phyloP scores from a whole-genome alignment of 139 green algal species.

The Limnomonas spitsbergensis region DNA sequence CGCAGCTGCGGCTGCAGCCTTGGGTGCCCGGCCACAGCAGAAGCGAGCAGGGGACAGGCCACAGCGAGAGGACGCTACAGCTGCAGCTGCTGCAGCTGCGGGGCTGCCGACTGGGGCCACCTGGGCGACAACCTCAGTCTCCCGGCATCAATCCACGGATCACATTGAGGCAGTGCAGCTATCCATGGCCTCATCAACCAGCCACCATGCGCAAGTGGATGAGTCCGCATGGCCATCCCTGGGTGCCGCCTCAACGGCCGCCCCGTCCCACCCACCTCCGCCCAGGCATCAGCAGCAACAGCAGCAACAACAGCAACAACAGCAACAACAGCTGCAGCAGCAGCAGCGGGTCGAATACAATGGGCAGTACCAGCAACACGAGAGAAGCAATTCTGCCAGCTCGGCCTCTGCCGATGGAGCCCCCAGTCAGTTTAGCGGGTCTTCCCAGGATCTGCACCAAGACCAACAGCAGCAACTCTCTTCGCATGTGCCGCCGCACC shows the following conservation, averaged over 20 bases:
- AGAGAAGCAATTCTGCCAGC: background rate
- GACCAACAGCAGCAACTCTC: background rate
- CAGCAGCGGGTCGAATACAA: background rate
- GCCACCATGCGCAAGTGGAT: too few relatives aligned
- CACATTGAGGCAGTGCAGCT: too few relatives aligned
- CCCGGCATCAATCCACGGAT: background rate
- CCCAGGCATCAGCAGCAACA: conserved; percentile 2
- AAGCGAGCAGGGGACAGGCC: background rate
- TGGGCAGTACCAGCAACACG: conserved; percentile 6
- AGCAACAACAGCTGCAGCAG: conserved; percentile 24
- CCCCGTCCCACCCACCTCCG: background rate
- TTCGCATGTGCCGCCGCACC: conserved; percentile 1
- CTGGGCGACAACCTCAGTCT: conserved; percentile 17
- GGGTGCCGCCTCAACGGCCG: conserved; percentile 11
- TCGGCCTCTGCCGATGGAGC: background rate
- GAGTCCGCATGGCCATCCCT: conserved; percentile 47
- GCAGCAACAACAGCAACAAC: conserved; percentile 7
- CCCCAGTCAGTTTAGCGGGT: background rate
- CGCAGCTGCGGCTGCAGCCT: background rate
- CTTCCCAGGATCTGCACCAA: conserved; percentile 18
- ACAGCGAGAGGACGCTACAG: conserved; percentile 9
- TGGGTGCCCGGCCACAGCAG: conserved; percentile 2
- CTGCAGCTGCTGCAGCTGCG: background rate
- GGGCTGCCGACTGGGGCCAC: conserved; percentile 34
- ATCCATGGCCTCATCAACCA: too few relatives aligned